Evolutionary conservation across 805 yeast genomes (phyloP).

Genomic region (Schwanniomyces occidentalis): DNA sequence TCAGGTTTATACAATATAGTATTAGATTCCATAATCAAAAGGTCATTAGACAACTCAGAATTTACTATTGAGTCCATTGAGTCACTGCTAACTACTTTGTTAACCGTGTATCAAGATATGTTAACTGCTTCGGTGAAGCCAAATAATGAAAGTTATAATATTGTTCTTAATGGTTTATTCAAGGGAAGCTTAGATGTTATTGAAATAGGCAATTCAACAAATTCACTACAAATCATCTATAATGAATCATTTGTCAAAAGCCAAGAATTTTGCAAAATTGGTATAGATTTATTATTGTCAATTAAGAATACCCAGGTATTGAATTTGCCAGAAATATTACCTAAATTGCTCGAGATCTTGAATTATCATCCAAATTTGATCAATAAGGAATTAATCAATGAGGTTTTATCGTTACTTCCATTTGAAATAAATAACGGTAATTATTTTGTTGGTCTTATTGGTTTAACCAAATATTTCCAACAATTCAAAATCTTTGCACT

Average conservation of each 20-base stretch:
- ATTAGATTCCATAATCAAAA: conserved; percentile 50
- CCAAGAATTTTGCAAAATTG: conserved; percentile 44
- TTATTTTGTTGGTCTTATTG: conserved; percentile 39
- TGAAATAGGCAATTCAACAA: conserved; percentile 38
- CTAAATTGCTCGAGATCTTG: conserved; percentile 34
- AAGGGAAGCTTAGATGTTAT: conserved; percentile 43
- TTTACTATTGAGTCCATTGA: conserved; percentile 44
- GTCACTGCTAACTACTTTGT: conserved; percentile 57
- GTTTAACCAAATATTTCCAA: conserved; percentile 25
- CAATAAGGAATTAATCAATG: conserved; percentile 17
- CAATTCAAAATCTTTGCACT: conserved; percentile 14
- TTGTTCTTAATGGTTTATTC: conserved; percentile 49
- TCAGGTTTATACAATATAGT: conserved; percentile 54
- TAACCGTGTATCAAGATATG: conserved; percentile 70
- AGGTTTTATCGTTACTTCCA: conserved; percentile 12
- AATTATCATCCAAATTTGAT: conserved; percentile 27
- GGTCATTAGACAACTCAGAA: conserved; percentile 46
- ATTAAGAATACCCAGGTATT: conserved; percentile 41
- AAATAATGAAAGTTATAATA: conserved; percentile 50
- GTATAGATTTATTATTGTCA: conserved; percentile 46
- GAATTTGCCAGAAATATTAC: conserved; percentile 32
- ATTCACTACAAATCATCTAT: conserved; percentile 52
- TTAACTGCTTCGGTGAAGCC: conserved; percentile 51
- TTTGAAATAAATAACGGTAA: conserved; percentile 21
- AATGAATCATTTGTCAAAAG: conserved; percentile 47